Evolutionary conservation across 345 rosid species (phyloP).

Genomic region (Litchi chinensis): DNA sequence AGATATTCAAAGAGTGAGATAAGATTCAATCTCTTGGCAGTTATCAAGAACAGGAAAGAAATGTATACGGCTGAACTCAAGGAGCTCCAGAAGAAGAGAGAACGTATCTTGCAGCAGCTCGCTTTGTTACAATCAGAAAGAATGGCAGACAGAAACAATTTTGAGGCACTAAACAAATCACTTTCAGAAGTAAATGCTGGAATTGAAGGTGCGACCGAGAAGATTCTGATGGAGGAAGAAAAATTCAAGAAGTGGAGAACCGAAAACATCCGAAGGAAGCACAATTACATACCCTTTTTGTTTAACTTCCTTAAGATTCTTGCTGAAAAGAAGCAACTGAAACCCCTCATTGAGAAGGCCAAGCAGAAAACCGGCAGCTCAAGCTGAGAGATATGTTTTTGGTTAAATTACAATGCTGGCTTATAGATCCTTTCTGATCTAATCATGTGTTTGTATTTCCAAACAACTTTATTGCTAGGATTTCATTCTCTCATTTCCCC

Average conservation of each 20-base stretch:
- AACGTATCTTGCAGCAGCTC: conserved; percentile 74
- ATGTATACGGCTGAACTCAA: conserved; percentile 80
- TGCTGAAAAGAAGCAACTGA: conserved; percentile 98
- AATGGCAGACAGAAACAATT: conserved; percentile 45
- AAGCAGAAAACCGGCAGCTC: conserved; percentile 76
- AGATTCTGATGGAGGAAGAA: conserved; percentile 93
- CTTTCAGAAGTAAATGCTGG: conserved; percentile 71
- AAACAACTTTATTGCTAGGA: neutral
- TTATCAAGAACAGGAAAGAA: conserved; percentile 88
- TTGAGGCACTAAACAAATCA: conserved; percentile 58
- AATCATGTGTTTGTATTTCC: neutral
- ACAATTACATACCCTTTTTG: conserved; percentile 93
- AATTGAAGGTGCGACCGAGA: conserved; percentile 79
- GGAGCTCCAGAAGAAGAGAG: conserved; percentile 85
- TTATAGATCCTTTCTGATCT: conserved; percentile 5
- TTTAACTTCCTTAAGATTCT: conserved; percentile 96
- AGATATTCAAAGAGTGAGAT: conserved; percentile 90
- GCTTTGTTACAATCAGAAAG: conserved; percentile 57
- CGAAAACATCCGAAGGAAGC: conserved; percentile 90
- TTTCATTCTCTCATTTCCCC: neutral
- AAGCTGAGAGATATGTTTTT: conserved; percentile 30
- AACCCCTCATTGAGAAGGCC: conserved; percentile 96
- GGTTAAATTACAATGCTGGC: neutral
- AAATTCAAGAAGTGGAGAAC: conserved; percentile 97
- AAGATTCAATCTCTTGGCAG: conserved; percentile 94